phyloP scores from a whole-genome alignment of 179 eudicot species.

The Drosera spatulata region DNA sequence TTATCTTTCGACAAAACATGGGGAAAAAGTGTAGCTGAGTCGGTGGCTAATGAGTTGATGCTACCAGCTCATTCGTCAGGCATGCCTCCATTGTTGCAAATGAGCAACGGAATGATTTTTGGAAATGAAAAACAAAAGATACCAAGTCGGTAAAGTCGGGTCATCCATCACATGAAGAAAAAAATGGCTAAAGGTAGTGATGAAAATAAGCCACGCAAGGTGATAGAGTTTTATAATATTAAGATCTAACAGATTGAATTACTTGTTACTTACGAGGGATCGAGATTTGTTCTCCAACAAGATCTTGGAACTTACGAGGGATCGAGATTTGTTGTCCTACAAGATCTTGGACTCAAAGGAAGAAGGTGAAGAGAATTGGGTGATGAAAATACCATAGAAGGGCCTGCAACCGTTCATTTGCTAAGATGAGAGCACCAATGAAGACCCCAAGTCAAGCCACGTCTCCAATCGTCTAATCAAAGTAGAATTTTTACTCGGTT shows the following conservation, averaged over 20 bases:
- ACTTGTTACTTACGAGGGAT: slow-evolving; percentile 84
- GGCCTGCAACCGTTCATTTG: too few relatives aligned
- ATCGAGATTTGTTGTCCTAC: slow-evolving; percentile 69
- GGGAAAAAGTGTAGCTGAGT: slow-evolving; percentile 91
- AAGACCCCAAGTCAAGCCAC: too few relatives aligned
- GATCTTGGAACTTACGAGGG: too few relatives aligned
- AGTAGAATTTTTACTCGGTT: too few relatives aligned
- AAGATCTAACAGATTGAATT: slow-evolving; percentile 79
- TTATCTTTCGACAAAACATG: slow-evolving; percentile 83
- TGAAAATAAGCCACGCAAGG: slow-evolving; percentile 72
- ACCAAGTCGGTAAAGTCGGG: slow-evolving; percentile 53
- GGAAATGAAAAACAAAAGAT: slow-evolving; percentile 53
- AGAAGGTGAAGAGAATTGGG: too few relatives aligned
- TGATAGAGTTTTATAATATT: slow-evolving; percentile 91
- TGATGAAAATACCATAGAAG: too few relatives aligned
- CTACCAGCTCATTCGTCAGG: slow-evolving; percentile 55
- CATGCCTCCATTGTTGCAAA: slow-evolving; percentile 17
- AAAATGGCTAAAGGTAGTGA: too few relatives aligned
- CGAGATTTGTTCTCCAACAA: too few relatives aligned
- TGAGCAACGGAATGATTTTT: slow-evolving; percentile 66
- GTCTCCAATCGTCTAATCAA: too few relatives aligned
- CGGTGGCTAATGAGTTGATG: slow-evolving; percentile 75
- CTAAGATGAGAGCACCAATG: too few relatives aligned
- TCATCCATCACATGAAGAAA: slow-evolving; percentile 92
- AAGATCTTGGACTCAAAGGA: too few relatives aligned